A percentile compares a stretch with the other conserved stretches of the same genome.
These are phyloP conservation scores for Camelina laxa DNA, from an alignment of 345 rosid genomes.

Conservation along the genomic window DNA sequence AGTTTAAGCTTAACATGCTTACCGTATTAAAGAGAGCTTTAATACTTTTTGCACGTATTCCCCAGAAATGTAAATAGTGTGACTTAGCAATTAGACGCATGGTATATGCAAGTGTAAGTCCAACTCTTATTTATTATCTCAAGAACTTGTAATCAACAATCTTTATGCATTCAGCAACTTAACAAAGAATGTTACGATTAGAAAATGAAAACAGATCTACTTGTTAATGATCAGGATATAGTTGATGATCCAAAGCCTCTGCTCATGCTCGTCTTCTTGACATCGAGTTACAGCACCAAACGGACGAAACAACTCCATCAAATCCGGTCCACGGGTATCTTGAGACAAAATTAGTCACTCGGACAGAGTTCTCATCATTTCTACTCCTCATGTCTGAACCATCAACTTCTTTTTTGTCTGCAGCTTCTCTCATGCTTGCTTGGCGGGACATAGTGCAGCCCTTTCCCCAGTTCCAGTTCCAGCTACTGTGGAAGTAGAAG, in stretches of 20 bases:
- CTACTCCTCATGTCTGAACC: constrained; percentile 44
- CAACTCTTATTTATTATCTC: neutral
- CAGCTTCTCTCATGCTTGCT: constrained; percentile 50
- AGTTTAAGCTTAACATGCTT: neutral
- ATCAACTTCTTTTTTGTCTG: constrained; percentile 6
- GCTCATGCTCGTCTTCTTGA: constrained; percentile 38
- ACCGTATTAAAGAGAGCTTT: neutral
- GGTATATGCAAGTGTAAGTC: neutral
- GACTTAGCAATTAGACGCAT: neutral
- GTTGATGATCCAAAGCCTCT: constrained; percentile 53
- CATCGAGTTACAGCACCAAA: constrained; percentile 48
- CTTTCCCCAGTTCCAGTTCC: constrained; percentile 33
- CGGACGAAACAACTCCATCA: constrained; percentile 50
- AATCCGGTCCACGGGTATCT: constrained; percentile 49
- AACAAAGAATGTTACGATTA: neutral
- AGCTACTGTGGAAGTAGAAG: constrained; percentile 33
- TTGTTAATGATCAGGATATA: too few species aligned
- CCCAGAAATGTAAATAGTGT: neutral
- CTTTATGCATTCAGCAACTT: neutral
- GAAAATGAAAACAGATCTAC: constrained; percentile 13
- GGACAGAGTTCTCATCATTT: constrained; percentile 43
- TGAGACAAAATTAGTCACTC: constrained; percentile 48
- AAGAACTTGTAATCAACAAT: neutral
- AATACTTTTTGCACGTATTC: neutral
- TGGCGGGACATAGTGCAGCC: constrained; percentile 61